A percentile compares a stretch with the other conserved stretches of the same genome.
These are phyloP conservation scores for Davidsoniella virescens DNA, from an alignment of 2,329 filamentous ascomycete genomes.

Conservation along the genomic window DNA sequence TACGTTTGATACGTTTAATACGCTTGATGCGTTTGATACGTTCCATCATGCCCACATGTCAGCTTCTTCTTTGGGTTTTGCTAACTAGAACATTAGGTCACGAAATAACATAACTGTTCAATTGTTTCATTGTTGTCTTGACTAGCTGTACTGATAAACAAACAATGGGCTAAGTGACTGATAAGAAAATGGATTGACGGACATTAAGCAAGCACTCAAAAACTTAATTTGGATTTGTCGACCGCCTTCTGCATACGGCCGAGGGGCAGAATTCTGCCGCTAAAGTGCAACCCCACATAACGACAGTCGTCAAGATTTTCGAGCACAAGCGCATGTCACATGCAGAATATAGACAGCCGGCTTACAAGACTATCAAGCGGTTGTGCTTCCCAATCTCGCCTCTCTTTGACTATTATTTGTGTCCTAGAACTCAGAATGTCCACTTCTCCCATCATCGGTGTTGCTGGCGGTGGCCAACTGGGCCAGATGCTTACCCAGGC, in stretches of 20 bases:
- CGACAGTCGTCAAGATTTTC: slow-evolving; percentile 11
- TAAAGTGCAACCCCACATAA: slow-evolving; percentile 10
- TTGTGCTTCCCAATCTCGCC: background rate
- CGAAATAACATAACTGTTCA: too few relatives aligned
- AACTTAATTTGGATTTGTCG: background rate
- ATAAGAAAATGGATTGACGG: too few relatives aligned
- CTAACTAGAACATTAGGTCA: too few relatives aligned
- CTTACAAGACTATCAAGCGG: background rate
- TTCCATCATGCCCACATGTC: too few relatives aligned
- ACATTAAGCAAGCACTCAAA: slow-evolving; percentile 1
- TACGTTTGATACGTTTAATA: too few relatives aligned
- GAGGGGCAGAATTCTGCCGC: slow-evolving; percentile 8
- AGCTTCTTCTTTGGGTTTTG: too few relatives aligned
- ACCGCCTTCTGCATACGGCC: slow-evolving; percentile 2
- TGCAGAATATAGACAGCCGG: background rate
- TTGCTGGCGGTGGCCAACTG: slow-evolving; percentile 53
- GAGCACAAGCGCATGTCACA: background rate
- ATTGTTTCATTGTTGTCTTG: too few relatives aligned
- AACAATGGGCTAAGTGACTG: too few relatives aligned
- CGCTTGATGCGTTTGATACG: too few relatives aligned
- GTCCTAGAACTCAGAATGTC: slow-evolving; percentile 17
- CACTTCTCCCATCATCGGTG: slow-evolving; percentile 29
- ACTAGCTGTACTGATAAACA: too few relatives aligned
- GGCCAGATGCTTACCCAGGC: slow-evolving; percentile 89
- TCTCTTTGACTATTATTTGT: background rate